Conservation (phyloP, 495 filamentous ascomycete genomes). For the Penicillium paxilli region DNA sequence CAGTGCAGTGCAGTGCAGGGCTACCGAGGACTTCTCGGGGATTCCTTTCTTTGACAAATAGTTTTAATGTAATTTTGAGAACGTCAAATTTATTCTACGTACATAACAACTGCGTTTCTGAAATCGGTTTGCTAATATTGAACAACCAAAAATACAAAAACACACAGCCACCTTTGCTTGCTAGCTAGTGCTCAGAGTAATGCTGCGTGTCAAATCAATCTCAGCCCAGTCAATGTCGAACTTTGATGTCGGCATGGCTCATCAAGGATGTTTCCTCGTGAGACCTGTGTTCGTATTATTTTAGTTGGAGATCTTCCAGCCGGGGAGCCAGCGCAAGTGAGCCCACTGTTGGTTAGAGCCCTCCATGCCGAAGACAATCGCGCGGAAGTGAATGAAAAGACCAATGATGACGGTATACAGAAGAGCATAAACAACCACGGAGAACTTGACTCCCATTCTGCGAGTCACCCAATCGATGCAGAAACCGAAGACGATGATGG, state of each 20-base stretch:
- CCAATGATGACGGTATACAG: slow-evolving; percentile 73
- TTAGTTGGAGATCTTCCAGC: slow-evolving; percentile 56
- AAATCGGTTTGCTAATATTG: background rate
- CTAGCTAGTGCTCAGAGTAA: too few species aligned
- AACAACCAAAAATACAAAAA: background rate
- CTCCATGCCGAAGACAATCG: slow-evolving; percentile 96
- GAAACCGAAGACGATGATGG: slow-evolving; percentile 88
- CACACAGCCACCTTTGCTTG: background rate
- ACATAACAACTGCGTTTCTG: background rate
- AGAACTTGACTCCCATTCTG: slow-evolving; percentile 56
- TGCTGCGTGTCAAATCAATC: too few species aligned
- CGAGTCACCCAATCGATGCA: slow-evolving; percentile 78
- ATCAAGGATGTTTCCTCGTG: too few species aligned
- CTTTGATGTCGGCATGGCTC: too few species aligned
- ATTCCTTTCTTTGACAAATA: background rate
- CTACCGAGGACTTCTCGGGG: too few species aligned
- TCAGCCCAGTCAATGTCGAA: too few species aligned
- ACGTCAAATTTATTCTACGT: background rate
- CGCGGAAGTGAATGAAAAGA: slow-evolving; percentile 85
- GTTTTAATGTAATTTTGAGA: background rate
- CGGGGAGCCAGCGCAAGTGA: slow-evolving; percentile 87
- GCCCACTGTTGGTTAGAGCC: slow-evolving; percentile 79
- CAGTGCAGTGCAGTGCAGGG: too few species aligned
- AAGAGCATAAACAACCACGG: slow-evolving; percentile 63
- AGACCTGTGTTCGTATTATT: too few species aligned